Evolutionary conservation across 345 rosid genomes (phyloP).

Genomic region (Lumnitzera racemosa): DNA sequence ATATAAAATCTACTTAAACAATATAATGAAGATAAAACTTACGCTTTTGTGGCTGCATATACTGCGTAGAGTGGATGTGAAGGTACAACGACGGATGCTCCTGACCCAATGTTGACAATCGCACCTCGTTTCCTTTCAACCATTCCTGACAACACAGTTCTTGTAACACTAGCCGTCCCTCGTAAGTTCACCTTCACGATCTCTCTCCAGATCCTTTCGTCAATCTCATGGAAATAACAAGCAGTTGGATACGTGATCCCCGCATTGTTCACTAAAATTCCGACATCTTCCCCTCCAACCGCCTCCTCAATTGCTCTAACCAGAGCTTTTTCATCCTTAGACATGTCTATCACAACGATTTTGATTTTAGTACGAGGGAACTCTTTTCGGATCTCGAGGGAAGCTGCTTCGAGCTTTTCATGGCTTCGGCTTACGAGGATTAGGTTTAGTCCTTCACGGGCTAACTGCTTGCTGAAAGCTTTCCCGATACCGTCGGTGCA

Average conservation of each 20-base stretch:
- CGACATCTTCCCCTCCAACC: conserved; percentile 47
- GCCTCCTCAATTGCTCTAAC: conserved; percentile 33
- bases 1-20: neutral
- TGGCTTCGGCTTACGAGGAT: conserved; percentile 59
- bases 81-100: conserved; percentile 75
- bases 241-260: conserved; percentile 81
- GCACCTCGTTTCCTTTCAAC: conserved; percentile 63
- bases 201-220: conserved; percentile 54
- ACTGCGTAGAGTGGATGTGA: conserved; percentile 87
- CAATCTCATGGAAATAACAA: conserved; percentile 74
- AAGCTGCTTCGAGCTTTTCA: conserved; percentile 36
- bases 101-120: conserved; percentile 76
- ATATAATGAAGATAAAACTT: conserved; percentile 14
- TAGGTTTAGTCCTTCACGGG: conserved; percentile 54
- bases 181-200: conserved; percentile 62
- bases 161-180: conserved; percentile 48
- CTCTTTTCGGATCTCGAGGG: conserved; percentile 29
- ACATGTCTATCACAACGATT: conserved; percentile 48
- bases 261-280: conserved; percentile 71
- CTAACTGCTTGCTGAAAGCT: conserved; percentile 60
- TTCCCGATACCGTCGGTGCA: conserved; percentile 84
- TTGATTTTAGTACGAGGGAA: conserved; percentile 33
- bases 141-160: conserved; percentile 60
- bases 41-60: conserved; percentile 98
- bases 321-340: conserved; percentile 11